Percentiles rank a stretch among this genome's conserved stretches.
These are phyloP conservation scores for Delitschia confertaspora DNA, from an alignment of 495 filamentous ascomycete genomes.

Conservation along the genomic window DNA sequence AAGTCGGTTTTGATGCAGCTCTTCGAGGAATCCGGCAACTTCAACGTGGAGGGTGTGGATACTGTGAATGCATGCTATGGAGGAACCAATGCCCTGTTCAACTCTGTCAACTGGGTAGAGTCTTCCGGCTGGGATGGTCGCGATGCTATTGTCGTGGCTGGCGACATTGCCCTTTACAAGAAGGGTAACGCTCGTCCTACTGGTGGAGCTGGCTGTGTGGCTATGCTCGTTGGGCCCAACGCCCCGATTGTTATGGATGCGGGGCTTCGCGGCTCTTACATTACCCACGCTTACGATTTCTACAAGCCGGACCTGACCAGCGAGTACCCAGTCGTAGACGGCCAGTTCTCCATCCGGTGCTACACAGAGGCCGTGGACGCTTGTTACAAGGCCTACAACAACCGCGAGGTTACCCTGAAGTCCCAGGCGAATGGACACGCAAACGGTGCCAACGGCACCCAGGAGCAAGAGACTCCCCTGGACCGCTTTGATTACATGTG, in stretches of 20 bases:
- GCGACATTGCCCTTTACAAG: slow-evolving; percentile 97
- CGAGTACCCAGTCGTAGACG: slow-evolving; percentile 96
- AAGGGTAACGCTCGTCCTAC: slow-evolving; percentile 93
- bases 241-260: slow-evolving; percentile 87
- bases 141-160: slow-evolving; percentile 85
- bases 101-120: slow-evolving; percentile 94
- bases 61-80: slow-evolving; percentile 98
- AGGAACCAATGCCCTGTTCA: slow-evolving; percentile 95
- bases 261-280: slow-evolving; percentile 83
- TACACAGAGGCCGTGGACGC: slow-evolving; percentile 92
- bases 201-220: slow-evolving; percentile 89
- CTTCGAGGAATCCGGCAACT: slow-evolving; percentile 72
- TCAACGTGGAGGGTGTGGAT: slow-evolving; percentile 93
- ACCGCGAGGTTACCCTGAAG: slow-evolving; percentile 67
- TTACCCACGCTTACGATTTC: slow-evolving; percentile 96
- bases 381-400: slow-evolving; percentile 91
- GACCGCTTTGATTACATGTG: slow-evolving; percentile 94
- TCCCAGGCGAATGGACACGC: slow-evolving; percentile 47
- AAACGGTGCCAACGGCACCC: slow-evolving; percentile 42
- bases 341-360: slow-evolving; percentile 89
- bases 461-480: slow-evolving; percentile 53
- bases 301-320: slow-evolving; percentile 98
- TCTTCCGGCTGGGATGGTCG: slow-evolving; percentile 97
- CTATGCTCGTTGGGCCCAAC: slow-evolving; percentile 87
- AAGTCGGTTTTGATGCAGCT: slow-evolving; percentile 99